phyloP scores from a whole-genome alignment of 805 yeast species.

The Kregervanrija fluxuum region DNA sequence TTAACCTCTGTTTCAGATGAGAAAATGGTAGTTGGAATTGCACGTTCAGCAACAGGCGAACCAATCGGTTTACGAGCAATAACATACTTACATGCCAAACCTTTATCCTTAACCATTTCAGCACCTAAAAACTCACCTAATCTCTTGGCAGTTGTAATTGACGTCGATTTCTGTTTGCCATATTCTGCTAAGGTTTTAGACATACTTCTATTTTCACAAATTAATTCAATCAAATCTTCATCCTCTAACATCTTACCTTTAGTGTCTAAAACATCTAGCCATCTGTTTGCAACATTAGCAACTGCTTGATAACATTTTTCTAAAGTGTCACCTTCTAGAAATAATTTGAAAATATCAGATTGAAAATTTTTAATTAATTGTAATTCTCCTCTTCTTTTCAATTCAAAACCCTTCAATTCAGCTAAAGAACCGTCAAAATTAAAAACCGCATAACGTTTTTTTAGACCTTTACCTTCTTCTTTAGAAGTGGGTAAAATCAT shows the following conservation, averaged over 20 bases:
- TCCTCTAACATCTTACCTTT: conserved; percentile 84
- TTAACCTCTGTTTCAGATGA: conserved; percentile 72
- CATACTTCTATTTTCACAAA: conserved; percentile 96
- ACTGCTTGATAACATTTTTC: conserved; percentile 82
- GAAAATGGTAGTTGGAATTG: conserved; percentile 93
- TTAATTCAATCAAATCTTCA: conserved; percentile 86
- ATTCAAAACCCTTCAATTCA: conserved; percentile 92
- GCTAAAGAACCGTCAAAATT: conserved; percentile 91
- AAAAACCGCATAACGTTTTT: conserved; percentile 95
- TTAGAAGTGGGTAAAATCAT: conserved; percentile 96
- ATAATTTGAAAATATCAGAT: conserved; percentile 85
- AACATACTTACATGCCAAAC: conserved; percentile 90
- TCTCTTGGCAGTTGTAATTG: conserved; percentile 91
- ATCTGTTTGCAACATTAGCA: conserved; percentile 86
- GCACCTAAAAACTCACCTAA: conserved; percentile 92
- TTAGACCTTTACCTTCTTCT: conserved; percentile 95
- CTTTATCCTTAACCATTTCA: conserved; percentile 94
- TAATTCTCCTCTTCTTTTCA: conserved; percentile 94
- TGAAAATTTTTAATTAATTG: conserved; percentile 92
- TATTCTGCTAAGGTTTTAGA: conserved; percentile 86
- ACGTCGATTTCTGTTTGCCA: conserved; percentile 84
- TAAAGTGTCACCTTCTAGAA: conserved; percentile 75
- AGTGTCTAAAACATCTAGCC: conserved; percentile 90
- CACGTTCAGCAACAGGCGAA: conserved; percentile 92
- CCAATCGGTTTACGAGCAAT: conserved; percentile 76